Base-by-base conservation (phyloP, 495 filamentous ascomycete genomes). In the Daldinia childiae region DNA sequence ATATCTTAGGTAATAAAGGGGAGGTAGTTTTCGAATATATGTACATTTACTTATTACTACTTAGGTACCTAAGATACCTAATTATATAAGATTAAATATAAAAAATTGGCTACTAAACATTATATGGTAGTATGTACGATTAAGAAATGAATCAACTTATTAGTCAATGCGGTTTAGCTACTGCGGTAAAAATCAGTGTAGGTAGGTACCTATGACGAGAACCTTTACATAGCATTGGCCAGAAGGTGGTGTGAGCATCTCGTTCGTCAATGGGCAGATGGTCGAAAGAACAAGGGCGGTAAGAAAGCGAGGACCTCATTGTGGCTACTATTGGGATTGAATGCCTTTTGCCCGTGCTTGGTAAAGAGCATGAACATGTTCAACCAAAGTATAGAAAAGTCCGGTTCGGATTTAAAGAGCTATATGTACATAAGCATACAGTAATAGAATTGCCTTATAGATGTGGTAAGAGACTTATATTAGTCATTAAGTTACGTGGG, bases 321-420 rank as follows among this genome's bases (percentile, higher is more conserved):
- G 8, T 29, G 14, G 38, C 57, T 43, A 29, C 21, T 17, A 41
- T 45, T 45, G 41, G 24, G 43, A 27, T 30, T 60, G 39, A 1
- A 45, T 43, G 6, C 34, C 26, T 67, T 48, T 51, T 48, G 51
- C 66, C 57, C 27, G 51, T 66, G 65, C 65, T 68, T 32, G 51
- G 62, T 66, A 58, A 17, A 56, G 56, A 55, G 36, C 9, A 68
- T 72, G 70, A 69, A 73, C 65, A 52, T 66, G 70, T 69, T 73
- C 70, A 62, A 73, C 70, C 65, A 73, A 73, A 6, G 30, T 62
- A 32, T 38, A 24, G 21, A 30, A 14, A 19, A 58, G 6, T 65
- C 41, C 32, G 70, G 70, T 55, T 68, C 64, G 65, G 64, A 61
- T 62, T 65, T 43, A 39, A 55, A 54, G 43, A 61, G 6, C 63